phyloP scores from a whole-genome alignment of 108 stramenopile species.

The Fragilaria crotonensis region DNA sequence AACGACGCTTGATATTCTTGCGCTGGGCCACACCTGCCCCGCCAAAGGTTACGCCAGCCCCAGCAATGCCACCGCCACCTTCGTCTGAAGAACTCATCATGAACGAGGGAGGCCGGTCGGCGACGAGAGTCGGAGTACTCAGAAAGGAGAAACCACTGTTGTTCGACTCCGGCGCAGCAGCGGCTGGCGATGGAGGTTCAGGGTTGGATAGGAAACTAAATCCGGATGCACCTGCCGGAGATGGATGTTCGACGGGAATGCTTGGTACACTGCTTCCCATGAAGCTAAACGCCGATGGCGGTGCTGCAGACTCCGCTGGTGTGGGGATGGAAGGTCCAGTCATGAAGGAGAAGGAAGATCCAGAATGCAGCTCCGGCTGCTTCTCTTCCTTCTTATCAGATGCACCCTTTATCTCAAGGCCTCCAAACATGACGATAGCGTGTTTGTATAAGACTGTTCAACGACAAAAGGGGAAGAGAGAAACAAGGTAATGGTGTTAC shows the following conservation, averaged over 20 bases:
- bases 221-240: slow-evolving; percentile 22
- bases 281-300: slow-evolving; percentile 7
- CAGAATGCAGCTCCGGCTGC: neutral
- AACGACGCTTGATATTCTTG: neutral
- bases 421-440: neutral
- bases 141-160: neutral
- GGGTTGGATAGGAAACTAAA: slow-evolving; percentile 31
- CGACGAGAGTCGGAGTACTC: neutral
- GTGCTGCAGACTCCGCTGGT: slow-evolving; percentile 7
- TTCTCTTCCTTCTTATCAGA: neutral
- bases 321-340: slow-evolving; percentile 1
- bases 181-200: slow-evolving; percentile 15
- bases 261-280: no score
- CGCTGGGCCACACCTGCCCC: neutral
- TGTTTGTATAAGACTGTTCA: no score
- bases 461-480: no score
- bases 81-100: neutral
- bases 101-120: neutral
- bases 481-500: no score
- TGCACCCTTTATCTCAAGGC: neutral
- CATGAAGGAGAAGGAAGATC: neutral
- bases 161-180: slow-evolving; percentile 3
- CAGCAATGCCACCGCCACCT: neutral
- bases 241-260: neutral
- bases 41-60: neutral